Conservation (phyloP, 2,329 filamentous ascomycete genomes). For the Beauveria sp. region DNA sequence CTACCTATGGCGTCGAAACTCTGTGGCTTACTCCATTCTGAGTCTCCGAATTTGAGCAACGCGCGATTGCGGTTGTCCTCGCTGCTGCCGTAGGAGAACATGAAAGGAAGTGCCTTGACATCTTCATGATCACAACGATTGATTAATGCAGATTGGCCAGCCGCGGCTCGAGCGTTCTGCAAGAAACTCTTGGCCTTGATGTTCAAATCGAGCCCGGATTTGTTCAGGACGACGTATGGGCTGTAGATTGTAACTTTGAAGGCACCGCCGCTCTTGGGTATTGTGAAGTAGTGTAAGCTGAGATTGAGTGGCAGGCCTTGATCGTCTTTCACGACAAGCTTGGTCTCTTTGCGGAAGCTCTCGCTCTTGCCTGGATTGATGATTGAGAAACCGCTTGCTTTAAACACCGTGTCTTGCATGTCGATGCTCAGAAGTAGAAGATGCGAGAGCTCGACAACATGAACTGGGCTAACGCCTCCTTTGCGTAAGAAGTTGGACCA, state of each 20-base stretch:
- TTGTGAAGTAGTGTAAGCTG: conserved; percentile 81
- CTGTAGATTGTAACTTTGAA: conserved; percentile 95
- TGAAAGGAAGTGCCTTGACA: conserved; percentile 77
- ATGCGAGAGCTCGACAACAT: conserved; percentile 93
- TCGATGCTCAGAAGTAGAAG: conserved; percentile 87
- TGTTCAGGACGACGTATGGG: conserved; percentile 91
- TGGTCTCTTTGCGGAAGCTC: conserved; percentile 80
- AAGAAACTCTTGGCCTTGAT: conserved; percentile 86
- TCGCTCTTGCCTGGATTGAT: conserved; percentile 85
- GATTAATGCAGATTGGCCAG: conserved; percentile 64
- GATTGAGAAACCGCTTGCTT: conserved; percentile 91
- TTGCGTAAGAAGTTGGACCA: conserved; percentile 98
- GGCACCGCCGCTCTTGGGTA: conserved; percentile 86
- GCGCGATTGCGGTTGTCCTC: conserved; percentile 90
- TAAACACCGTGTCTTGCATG: conserved; percentile 93
- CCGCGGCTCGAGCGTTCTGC: conserved; percentile 71
- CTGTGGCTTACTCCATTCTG: conserved; percentile 93
- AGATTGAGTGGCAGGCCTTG: conserved; percentile 72
- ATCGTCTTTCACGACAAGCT: conserved; percentile 74
- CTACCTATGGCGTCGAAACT: conserved; percentile 98
- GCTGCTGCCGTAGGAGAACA: conserved; percentile 86
- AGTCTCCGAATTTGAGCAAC: conserved; percentile 78
- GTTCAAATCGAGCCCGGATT: conserved; percentile 82
- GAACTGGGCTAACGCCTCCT: conserved; percentile 92
- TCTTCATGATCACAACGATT: conserved; percentile 44